These are phyloP conservation scores for Eutrema salsugineum DNA, from an alignment of 441 rosid species.

Conservation along the genomic window DNA sequence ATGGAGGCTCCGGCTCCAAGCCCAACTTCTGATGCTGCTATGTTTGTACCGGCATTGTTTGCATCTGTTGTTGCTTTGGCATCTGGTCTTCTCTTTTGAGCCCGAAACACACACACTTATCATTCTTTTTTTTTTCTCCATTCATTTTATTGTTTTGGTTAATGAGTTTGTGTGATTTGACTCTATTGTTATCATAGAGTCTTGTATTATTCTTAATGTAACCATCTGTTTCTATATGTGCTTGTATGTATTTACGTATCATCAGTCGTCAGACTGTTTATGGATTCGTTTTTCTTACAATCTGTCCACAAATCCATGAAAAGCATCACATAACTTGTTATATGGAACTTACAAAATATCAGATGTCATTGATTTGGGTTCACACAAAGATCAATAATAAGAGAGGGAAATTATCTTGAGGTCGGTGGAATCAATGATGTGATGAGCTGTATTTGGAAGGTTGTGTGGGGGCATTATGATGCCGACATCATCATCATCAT, in stretches of 20 bases:
- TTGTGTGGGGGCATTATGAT: constrained; percentile 16
- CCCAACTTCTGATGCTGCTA: constrained; percentile 61
- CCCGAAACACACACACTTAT: not conserved
- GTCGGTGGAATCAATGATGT: constrained; percentile 11
- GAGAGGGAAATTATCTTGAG: not conserved
- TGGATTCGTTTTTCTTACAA: constrained; percentile 2
- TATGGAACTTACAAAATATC: not conserved
- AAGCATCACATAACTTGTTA: not conserved
- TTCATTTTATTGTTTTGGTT: constrained; percentile 25
- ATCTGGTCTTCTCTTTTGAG: constrained; percentile 46
- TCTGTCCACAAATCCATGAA: not conserved
- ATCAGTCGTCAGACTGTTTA: constrained; percentile 12
- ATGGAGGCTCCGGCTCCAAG: constrained; percentile 68
- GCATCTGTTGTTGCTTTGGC: constrained; percentile 57
- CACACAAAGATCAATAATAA: constrained; percentile 22
- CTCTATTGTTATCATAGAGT: constrained; percentile 20
- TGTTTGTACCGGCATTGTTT: constrained; percentile 50
- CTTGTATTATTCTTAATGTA: constrained; percentile 6
- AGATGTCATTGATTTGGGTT: constrained; percentile 10
- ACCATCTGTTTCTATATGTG: constrained; percentile 8
- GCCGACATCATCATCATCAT: constrained; percentile 16
- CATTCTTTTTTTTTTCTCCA: constrained; percentile 2
- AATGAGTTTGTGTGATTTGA: constrained; percentile 17
- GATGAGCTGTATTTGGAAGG: constrained; percentile 29
- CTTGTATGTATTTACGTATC: constrained; percentile 13